phyloP scores from a whole-genome alignment of 345 rosid species.

The Sonneratia alba region DNA sequence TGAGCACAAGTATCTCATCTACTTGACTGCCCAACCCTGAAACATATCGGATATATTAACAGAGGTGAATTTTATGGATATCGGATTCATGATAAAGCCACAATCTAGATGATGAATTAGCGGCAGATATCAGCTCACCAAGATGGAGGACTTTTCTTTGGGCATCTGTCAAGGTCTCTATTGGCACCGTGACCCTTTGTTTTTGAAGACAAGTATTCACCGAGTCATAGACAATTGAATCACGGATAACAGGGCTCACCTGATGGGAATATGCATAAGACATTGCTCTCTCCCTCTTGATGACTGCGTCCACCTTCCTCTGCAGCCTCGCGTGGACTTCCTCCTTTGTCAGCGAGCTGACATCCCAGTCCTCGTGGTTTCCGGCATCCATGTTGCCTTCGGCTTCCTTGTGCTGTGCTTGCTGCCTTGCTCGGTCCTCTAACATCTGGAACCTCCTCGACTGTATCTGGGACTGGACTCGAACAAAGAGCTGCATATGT shows the following conservation, averaged over 20 bases:
- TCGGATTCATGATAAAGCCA: background rate
- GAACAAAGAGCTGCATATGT: conserved; percentile 82
- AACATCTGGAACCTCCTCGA: conserved; percentile 87
- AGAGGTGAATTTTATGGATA: background rate
- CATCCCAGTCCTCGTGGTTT: conserved; percentile 64
- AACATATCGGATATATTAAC: background rate
- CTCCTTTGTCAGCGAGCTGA: conserved; percentile 67
- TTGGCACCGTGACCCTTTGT: no score
- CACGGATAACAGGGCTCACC: conserved; percentile 28
- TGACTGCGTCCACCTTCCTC: conserved; percentile 65
- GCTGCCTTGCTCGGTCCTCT: conserved; percentile 61
- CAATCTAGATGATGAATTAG: no score
- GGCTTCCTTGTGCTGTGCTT: conserved; percentile 45
- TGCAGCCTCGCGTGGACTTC: conserved; percentile 66
- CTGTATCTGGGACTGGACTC: conserved; percentile 93
- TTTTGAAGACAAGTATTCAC: no score
- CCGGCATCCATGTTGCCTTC: conserved; percentile 53
- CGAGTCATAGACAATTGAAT: no score
- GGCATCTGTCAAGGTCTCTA: no score
- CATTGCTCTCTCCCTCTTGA: conserved; percentile 86
- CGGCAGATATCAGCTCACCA: no score
- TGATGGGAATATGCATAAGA: conserved; percentile 83
- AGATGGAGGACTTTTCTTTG: no score
- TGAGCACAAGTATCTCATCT: no score
- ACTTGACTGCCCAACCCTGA: background rate